Evolutionary conservation across 1,284 basidiomycete species (phyloP).

Genomic region (Microstroma glucosiphilum): DNA sequence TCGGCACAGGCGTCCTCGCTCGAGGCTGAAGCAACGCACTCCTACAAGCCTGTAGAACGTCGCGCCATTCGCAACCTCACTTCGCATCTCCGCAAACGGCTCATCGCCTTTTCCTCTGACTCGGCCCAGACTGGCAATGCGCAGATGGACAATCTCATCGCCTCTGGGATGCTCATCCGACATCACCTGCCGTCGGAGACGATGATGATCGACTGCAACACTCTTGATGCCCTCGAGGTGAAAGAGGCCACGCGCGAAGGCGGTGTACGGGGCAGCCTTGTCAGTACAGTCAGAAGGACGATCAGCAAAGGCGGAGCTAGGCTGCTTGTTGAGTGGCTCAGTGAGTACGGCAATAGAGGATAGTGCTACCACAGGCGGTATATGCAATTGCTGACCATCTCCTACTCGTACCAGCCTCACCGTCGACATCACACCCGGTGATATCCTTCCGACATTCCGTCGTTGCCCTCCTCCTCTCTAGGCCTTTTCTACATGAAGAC

Average conservation of each 20-base stretch:
- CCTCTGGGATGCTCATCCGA: neutral
- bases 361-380: no score
- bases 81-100: conserved; percentile 36
- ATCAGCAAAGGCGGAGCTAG: conserved; percentile 44
- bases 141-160: neutral
- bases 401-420: no score
- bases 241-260: conserved; percentile 25
- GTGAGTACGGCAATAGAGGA: conserved; percentile 14
- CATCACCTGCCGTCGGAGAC: conserved; percentile 15
- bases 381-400: no score
- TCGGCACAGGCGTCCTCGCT: neutral
- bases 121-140: neutral
- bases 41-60: conserved; percentile 17
- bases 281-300: conserved; percentile 39
- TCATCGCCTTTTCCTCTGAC: conserved; percentile 23
- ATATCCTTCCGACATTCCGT: conserved; percentile 33
- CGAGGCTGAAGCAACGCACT: neutral
- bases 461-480: conserved; percentile 29
- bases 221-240: conserved; percentile 42
- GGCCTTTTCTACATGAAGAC: conserved; percentile 31
- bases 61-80: conserved; percentile 31
- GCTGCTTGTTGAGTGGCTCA: conserved; percentile 40
- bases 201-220: conserved; percentile 47
- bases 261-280: conserved; percentile 36
- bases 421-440: conserved; percentile 19